These are phyloP conservation scores for Tuctoria greenei DNA, from an alignment of 176 grass and related monocot genomes.

Conservation along the genomic window DNA sequence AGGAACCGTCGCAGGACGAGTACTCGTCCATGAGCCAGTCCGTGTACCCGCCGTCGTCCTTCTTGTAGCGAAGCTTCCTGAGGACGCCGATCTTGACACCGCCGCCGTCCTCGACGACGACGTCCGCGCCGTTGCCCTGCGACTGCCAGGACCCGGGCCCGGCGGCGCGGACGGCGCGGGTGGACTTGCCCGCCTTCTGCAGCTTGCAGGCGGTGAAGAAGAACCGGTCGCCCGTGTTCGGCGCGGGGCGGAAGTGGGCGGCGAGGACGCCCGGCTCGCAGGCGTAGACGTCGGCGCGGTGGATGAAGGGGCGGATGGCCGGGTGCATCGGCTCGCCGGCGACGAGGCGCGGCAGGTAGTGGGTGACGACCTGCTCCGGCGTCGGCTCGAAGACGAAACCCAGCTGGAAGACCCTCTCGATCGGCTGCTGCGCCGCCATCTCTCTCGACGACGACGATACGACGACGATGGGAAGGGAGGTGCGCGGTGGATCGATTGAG, in stretches of 20 bases:
- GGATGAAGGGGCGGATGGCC: not conserved
- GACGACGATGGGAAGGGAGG: too few species aligned
- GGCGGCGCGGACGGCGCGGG: too few species aligned
- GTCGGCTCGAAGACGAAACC: not conserved
- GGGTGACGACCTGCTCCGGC: not conserved
- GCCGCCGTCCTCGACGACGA: too few species aligned
- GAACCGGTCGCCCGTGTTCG: not conserved
- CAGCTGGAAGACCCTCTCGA: not conserved
- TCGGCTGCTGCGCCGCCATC: not conserved
- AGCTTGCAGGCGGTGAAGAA: not conserved
- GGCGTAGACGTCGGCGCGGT: not conserved
- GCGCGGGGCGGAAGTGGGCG: not conserved
- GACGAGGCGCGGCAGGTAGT: not conserved
- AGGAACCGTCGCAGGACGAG: too few species aligned
- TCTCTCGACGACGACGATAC: slow-evolving; percentile 14
- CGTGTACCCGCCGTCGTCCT: too few species aligned
- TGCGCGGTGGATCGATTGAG: too few species aligned
- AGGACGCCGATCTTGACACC: too few species aligned
- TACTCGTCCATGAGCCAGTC: too few species aligned
- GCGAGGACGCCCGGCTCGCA: not conserved
- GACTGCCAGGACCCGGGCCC: not conserved
- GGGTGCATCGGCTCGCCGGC: not conserved
- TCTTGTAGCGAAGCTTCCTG: too few species aligned
- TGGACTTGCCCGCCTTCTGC: not conserved
- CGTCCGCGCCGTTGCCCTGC: not conserved